Conservation (phyloP, 1,284 basidiomycete genomes). For the Malassezia psittaci region DNA sequence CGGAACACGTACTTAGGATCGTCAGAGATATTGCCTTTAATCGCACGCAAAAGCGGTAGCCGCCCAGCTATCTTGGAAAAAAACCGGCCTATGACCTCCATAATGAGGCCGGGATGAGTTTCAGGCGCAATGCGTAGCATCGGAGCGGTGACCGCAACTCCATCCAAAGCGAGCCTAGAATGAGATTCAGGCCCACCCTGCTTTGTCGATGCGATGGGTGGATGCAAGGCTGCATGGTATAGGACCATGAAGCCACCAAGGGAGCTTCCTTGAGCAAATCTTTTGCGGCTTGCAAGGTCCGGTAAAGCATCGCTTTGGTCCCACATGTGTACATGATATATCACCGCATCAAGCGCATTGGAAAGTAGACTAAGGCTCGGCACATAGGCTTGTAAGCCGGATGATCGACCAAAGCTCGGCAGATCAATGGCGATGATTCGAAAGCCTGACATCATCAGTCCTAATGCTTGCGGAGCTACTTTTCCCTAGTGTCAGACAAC, state of each 20-base stretch:
- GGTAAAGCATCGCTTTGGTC: slow-evolving; percentile 21
- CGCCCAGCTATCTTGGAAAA: slow-evolving; percentile 48
- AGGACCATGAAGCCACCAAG: slow-evolving; percentile 49
- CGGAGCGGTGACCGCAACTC: slow-evolving; percentile 50
- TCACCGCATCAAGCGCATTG: slow-evolving; percentile 50
- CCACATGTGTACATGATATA: slow-evolving; percentile 48
- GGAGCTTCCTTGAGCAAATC: slow-evolving; percentile 49
- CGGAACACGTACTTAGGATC: slow-evolving; percentile 45
- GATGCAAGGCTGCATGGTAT: slow-evolving; percentile 43
- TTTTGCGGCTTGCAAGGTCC: slow-evolving; percentile 26
- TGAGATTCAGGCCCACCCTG: slow-evolving; percentile 19
- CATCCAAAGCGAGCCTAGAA: slow-evolving; percentile 26
- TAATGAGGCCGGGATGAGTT: slow-evolving; percentile 47
- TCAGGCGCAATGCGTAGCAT: slow-evolving; percentile 50
- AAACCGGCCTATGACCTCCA: slow-evolving; percentile 48
- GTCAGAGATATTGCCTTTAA: slow-evolving; percentile 52
- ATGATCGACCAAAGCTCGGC: slow-evolving; percentile 49
- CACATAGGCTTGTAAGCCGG: slow-evolving; percentile 51
- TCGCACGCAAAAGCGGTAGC: slow-evolving; percentile 50
- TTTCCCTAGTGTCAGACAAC: slow-evolving; percentile 18
- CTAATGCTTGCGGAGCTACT: slow-evolving; percentile 49
- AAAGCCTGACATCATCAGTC: slow-evolving; percentile 51
- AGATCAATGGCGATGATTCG: slow-evolving; percentile 52
- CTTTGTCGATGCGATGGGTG: slow-evolving; percentile 22
- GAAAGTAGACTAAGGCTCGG: slow-evolving; percentile 49